Percentiles rank a stretch among this genome's conserved stretches.
These are phyloP conservation scores for Ceratocystis eucalypticola DNA, from an alignment of 2,329 filamentous ascomycete species.

Conservation along the genomic window DNA sequence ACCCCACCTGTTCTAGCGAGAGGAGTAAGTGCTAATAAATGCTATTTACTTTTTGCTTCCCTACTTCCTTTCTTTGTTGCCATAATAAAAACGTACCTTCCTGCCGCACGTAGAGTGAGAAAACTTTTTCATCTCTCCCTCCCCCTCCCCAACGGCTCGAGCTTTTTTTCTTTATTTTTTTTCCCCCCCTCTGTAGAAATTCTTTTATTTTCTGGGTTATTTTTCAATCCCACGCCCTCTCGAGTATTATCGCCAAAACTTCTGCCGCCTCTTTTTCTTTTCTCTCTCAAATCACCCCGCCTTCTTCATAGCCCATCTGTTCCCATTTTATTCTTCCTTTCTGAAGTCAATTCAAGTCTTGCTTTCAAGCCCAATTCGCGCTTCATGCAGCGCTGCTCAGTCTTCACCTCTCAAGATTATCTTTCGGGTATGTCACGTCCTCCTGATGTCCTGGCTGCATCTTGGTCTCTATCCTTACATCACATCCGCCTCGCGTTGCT, in stretches of 20 bases:
- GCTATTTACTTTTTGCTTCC: background rate
- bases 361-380: constrained; percentile 39
- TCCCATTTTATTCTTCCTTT: constrained; percentile 10
- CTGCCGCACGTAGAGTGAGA: constrained; percentile 3
- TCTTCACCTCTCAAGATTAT: constrained; percentile 81
- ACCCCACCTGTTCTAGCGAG: constrained; percentile 6
- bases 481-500: constrained; percentile 17
- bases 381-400: constrained; percentile 73
- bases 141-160: constrained; percentile 1
- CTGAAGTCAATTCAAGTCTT: constrained; percentile 23
- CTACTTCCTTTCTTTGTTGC: constrained; percentile 11
- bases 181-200: background rate
- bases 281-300: constrained; percentile 6
- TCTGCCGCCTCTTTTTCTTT: constrained; percentile 11
- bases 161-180: constrained; percentile 3
- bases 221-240: constrained; percentile 14
- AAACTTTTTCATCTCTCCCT: constrained; percentile 11
- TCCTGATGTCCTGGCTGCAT: constrained; percentile 26
- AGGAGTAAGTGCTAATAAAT: background rate
- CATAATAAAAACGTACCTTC: background rate
- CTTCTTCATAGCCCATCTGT: constrained; percentile 19
- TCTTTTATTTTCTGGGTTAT: constrained; percentile 10
- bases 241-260: constrained; percentile 8
- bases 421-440: constrained; percentile 49
- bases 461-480: constrained; percentile 13